phyloP scores from a whole-genome alignment of 371 early-diverging fungal genomes.

The Rhizopus microsporus region DNA sequence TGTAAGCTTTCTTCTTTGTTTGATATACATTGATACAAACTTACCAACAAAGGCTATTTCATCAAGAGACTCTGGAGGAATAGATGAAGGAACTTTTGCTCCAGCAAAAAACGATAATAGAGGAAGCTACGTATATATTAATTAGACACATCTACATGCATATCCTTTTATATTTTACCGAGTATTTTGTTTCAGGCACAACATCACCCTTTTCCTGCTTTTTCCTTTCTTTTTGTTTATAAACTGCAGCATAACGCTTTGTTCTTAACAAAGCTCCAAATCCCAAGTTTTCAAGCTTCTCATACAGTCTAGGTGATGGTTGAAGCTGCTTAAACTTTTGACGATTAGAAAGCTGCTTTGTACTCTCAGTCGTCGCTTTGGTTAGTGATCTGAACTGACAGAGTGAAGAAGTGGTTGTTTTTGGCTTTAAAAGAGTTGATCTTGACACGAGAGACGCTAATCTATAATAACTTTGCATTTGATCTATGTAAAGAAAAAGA shows the following conservation, averaged over 20 bases:
- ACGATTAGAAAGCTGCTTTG: slow-evolving; percentile 36
- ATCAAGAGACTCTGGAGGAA: slow-evolving; percentile 59
- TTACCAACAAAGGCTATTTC: slow-evolving; percentile 73
- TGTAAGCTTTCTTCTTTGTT: slow-evolving; percentile 2
- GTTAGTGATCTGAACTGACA: neutral
- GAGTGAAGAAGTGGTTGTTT: neutral
- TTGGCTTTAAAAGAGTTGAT: neutral
- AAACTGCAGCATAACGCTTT: slow-evolving; percentile 32
- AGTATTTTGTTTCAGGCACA: slow-evolving; percentile 35
- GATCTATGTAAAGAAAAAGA: neutral
- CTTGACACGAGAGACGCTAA: neutral
- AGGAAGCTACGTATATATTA: slow-evolving; percentile 45
- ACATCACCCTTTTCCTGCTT: slow-evolving; percentile 15
- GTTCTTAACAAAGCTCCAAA: slow-evolving; percentile 45
- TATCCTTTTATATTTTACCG: slow-evolving; percentile 14
- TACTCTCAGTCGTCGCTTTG: neutral
- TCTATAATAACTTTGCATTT: neutral
- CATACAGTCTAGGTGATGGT: slow-evolving; percentile 42
- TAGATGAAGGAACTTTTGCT: slow-evolving; percentile 60
- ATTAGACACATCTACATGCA: neutral
- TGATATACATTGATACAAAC: neutral
- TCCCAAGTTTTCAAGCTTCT: slow-evolving; percentile 45
- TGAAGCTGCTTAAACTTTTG: slow-evolving; percentile 47
- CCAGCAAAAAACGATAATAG: slow-evolving; percentile 70
- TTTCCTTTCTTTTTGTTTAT: slow-evolving; percentile 24